phyloP scores from a whole-genome alignment of 345 rosid species.

The Punica granatum region DNA sequence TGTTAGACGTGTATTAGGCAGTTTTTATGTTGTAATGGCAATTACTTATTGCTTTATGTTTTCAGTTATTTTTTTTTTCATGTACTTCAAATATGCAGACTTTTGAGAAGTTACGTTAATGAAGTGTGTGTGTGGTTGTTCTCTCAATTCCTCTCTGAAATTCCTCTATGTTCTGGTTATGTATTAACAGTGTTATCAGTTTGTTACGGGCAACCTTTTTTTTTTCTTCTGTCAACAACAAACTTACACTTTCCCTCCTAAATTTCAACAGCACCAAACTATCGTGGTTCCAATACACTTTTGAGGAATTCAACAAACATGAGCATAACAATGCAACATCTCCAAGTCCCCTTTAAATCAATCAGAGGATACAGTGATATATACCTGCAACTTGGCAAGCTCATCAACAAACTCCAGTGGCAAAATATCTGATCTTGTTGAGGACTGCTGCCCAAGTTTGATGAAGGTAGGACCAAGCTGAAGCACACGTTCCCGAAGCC shows the following conservation, averaged over 20 bases:
- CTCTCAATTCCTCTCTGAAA: no score
- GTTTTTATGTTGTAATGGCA: no score
- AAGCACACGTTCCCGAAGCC: constrained; percentile 81
- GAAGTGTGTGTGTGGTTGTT: no score
- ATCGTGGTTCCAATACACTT: background rate
- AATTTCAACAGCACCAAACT: background rate
- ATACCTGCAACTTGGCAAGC: constrained; percentile 95
- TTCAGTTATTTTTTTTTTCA: no score
- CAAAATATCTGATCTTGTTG: constrained; percentile 89
- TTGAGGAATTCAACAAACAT: background rate
- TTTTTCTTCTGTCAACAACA: background rate
- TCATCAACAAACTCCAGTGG: constrained; percentile 91
- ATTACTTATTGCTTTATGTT: no score
- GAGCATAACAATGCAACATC: no score
- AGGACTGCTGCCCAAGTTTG: constrained; percentile 89
- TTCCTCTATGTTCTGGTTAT: no score
- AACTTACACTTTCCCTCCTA: background rate
- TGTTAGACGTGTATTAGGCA: no score
- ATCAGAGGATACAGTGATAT: constrained; percentile 3
- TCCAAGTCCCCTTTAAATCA: constrained; percentile 1
- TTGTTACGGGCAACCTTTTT: background rate
- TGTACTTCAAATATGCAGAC: no score
- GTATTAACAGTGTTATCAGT: no score
- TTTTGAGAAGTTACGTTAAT: no score
- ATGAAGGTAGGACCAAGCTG: constrained; percentile 98